Evolutionary conservation across 805 yeast genomes (phyloP).

Genomic region (Scheffersomyces ergatensis): DNA sequence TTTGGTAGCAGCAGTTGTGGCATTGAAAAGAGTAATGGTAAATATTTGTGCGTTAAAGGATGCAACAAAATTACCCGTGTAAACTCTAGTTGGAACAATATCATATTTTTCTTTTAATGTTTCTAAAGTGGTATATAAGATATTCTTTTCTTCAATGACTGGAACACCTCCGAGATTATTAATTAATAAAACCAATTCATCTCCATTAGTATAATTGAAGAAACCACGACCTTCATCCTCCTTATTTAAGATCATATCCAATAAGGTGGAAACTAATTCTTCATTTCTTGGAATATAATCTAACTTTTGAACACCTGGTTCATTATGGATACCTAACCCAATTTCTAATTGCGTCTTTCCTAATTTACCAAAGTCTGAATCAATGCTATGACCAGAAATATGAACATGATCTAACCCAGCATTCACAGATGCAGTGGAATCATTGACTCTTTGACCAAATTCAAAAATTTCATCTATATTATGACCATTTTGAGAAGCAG

Average conservation of each 20-base stretch:
- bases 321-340: conserved; percentile 40
- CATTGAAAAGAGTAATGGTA: conserved; percentile 33
- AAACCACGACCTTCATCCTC: conserved; percentile 25
- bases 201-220: conserved; percentile 23
- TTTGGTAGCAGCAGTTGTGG: conserved; percentile 22
- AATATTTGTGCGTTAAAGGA: conserved; percentile 37
- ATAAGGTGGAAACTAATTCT: conserved; percentile 21
- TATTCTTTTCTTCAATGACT: conserved; percentile 26
- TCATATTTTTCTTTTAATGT: conserved; percentile 21
- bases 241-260: conserved; percentile 22
- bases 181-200: conserved; percentile 26
- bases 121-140: conserved; percentile 19
- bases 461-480: conserved; percentile 22
- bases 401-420: conserved; percentile 39
- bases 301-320: conserved; percentile 32
- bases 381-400: conserved; percentile 29
- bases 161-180: conserved; percentile 40
- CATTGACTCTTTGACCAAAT: conserved; percentile 24
- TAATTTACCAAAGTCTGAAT: conserved; percentile 21
- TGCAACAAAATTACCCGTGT: conserved; percentile 31
- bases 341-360: conserved; percentile 27
- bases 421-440: conserved; percentile 27
- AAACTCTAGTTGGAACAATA: conserved; percentile 25
- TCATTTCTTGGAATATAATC: conserved; percentile 29
- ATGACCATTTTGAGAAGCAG: conserved; percentile 21